Evolutionary conservation across 2,329 filamentous ascomycete species (phyloP), one percentile per base, ranked within the genome.

Genomic region (Xylaria digitata): DNA sequence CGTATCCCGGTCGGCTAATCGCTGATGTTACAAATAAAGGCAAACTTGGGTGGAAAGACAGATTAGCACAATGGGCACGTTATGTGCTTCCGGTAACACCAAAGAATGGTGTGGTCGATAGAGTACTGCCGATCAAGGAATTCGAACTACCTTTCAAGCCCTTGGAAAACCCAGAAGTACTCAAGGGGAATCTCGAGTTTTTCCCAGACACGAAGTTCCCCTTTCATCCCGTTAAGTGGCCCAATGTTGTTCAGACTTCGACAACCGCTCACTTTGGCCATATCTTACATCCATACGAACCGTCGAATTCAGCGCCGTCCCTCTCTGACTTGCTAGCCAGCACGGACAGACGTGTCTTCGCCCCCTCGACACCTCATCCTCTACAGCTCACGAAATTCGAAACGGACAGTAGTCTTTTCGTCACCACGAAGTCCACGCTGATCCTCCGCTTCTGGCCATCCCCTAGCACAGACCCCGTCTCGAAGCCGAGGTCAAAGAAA

Each of bases 211-310:
- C 49, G n/a, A 34, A 32, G 37, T 57, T 58, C 63, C 66, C 69
- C 61, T 6, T 34, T 21, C 42, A 69, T 50, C 63, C 70, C 3
- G 56, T 77, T 1, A 66, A 63, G 54, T 78, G 77, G 75, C 75
- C 68, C 8, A 54, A 59, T 15, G 63, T 23, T 50, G 63, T 56
- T 26, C 66, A 19, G 59, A 76, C 69, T 52, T 73, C 65, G 8
- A 81, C 82, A 1, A 75, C 72, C 2, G 84, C 85, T 11, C 78
- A 79, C 2, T 88, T 88, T 70, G 86, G 86, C 19, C 82, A 85
- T 60, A 68, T 87, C 40, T 79, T 88, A 23, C 72, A 76, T 42
- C 55, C 64, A 23, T 65, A 71, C 26, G 15, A 57, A 2, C 55
- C 63, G 11, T 60, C 63, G 8, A 32, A 53, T 46, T 32, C 71